A percentile compares a stretch with the other conserved stretches of the same genome.
phyloP scores from a whole-genome alignment of 441 rosid species.

The Viola pubescens region DNA sequence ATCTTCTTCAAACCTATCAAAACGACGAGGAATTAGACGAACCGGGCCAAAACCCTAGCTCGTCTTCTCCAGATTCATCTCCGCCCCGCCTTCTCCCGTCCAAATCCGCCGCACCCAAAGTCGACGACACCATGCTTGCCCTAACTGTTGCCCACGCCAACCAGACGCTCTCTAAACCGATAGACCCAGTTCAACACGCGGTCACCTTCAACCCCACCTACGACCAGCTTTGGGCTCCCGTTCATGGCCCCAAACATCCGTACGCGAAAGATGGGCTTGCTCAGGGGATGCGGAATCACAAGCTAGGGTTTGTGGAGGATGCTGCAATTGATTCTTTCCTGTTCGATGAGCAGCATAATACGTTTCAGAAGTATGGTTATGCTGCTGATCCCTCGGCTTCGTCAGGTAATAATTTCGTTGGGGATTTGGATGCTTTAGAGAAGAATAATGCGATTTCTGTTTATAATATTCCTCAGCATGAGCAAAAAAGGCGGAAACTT shows the following conservation, averaged over 20 bases:
- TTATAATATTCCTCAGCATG: slow-evolving; percentile 71
- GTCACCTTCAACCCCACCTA: slow-evolving; percentile 74
- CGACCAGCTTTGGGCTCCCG: slow-evolving; percentile 97
- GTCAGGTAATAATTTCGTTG: slow-evolving; percentile 54
- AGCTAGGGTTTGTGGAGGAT: slow-evolving; percentile 91
- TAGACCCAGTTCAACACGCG: slow-evolving; percentile 75
- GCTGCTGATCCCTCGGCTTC: slow-evolving; percentile 77
- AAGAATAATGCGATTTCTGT: slow-evolving; percentile 71
- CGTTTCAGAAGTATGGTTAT: slow-evolving; percentile 81
- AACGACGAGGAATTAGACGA: slow-evolving; percentile 31
- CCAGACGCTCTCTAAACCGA: slow-evolving; percentile 52
- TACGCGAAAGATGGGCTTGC: slow-evolving; percentile 93
- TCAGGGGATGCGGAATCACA: slow-evolving; percentile 96
- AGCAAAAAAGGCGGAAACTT: slow-evolving; percentile 69
- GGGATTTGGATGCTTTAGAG: slow-evolving; percentile 64
- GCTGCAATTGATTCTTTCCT: slow-evolving; percentile 76
- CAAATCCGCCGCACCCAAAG: slow-evolving; percentile 84
- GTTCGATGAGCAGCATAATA: slow-evolving; percentile 93
- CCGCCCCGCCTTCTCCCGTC: slow-evolving; percentile 66
- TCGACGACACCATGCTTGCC: slow-evolving; percentile 83
- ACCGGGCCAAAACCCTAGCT: slow-evolving; percentile 22
- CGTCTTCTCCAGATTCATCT: slow-evolving; percentile 70
- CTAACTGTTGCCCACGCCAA: slow-evolving; percentile 60
- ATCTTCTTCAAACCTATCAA: slow-evolving; percentile 46
- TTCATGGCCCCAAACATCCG: slow-evolving; percentile 81